Conservation (phyloP, 2,329 filamentous ascomycete genomes). For the Pseudogymnoascus sp. region DNA sequence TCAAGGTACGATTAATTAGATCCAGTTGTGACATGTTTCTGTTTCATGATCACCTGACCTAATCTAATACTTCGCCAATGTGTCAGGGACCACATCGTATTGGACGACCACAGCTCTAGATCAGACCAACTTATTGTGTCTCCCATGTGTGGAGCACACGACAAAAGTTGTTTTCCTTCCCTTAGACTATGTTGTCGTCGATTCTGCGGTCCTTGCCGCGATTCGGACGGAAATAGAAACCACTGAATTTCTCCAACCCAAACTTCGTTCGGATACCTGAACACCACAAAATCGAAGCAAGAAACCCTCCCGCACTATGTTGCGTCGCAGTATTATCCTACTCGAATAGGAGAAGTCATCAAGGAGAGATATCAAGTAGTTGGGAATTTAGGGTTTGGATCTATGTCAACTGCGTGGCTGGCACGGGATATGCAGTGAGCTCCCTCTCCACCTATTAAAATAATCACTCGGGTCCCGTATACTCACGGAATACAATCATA, state of each 20-base stretch:
- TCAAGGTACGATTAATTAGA: neutral
- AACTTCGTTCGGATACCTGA: neutral
- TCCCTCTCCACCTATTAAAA: constrained; percentile 10
- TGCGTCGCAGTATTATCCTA: constrained; percentile 13
- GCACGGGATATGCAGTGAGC: constrained; percentile 16
- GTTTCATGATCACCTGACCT: neutral
- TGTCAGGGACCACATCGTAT: neutral
- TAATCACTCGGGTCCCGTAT: constrained; percentile 12
- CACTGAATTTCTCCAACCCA: neutral
- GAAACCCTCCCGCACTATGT: neutral
- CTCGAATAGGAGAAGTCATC: constrained; percentile 15
- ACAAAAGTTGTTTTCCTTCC: neutral
- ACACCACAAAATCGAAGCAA: constrained; percentile 1
- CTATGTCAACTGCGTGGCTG: constrained; percentile 19
- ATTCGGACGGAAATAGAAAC: neutral
- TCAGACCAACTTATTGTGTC: neutral
- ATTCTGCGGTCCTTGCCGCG: neutral
- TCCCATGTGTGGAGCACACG: neutral
- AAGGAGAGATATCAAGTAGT: constrained; percentile 16
- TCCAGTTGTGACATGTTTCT: neutral
- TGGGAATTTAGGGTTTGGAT: constrained; percentile 17
- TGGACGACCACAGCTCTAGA: neutral
- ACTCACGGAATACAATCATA: constrained; percentile 10
- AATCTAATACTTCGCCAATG: neutral
- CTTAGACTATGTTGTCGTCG: neutral